phyloP scores from a whole-genome alignment of 495 filamentous ascomycete species.

The Podospora australis region DNA sequence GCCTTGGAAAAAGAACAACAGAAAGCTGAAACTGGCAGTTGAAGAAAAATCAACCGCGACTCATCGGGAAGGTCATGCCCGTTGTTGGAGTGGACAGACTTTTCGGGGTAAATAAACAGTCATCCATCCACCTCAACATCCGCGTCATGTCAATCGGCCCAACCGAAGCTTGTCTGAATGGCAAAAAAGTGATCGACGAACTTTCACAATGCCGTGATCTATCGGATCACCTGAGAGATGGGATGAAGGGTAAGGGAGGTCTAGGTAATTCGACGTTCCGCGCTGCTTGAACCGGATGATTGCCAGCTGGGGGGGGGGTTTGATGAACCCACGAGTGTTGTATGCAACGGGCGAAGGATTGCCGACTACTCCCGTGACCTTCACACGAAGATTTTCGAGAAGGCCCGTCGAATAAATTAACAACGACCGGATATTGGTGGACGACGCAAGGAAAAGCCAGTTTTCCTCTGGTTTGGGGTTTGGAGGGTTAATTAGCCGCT shows the following conservation, averaged over 20 bases:
- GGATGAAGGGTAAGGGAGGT: conserved; percentile 1
- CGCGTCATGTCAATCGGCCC: too few relatives aligned
- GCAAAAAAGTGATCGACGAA: conserved; percentile 15
- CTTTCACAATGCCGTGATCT: conserved; percentile 11
- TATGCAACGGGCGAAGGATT: conserved; percentile 12
- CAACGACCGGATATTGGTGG: conserved; percentile 15
- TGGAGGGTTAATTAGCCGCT: conserved; percentile 30
- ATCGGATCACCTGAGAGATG: conserved; percentile 11
- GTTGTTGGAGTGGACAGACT: too few relatives aligned
- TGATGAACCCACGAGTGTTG: conserved; percentile 9
- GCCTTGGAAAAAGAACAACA: conserved; percentile 3
- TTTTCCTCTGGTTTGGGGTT: conserved; percentile 18
- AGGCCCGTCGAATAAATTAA: conserved; percentile 29
- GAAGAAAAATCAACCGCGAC: too few relatives aligned
- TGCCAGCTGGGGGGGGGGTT: not conserved
- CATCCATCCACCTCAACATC: too few relatives aligned
- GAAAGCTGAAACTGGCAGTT: too few relatives aligned
- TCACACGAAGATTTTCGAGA: conserved; percentile 27
- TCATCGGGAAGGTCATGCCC: too few relatives aligned
- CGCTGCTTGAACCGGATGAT: conserved; percentile 14
- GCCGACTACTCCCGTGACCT: conserved; percentile 24
- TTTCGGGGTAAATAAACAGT: too few relatives aligned
- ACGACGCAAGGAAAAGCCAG: conserved; percentile 7
- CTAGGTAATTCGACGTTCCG: too few relatives aligned
- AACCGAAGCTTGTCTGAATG: not conserved